Evolutionary conservation across 345 rosid species (phyloP).

Genomic region (Moricandia arvensis): DNA sequence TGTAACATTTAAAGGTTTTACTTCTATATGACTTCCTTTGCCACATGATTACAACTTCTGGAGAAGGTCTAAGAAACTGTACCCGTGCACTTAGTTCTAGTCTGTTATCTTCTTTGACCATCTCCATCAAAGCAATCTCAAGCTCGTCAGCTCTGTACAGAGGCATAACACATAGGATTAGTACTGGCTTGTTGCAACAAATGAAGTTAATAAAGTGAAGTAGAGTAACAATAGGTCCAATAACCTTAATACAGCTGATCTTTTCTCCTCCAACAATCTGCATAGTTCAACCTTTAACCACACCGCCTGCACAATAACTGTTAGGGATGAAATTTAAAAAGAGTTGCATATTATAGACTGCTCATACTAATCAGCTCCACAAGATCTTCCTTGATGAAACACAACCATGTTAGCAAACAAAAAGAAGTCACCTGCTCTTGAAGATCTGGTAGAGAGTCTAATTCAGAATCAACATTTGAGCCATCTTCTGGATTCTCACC

Average conservation of each 20-base stretch:
- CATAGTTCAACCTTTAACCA: conserved; percentile 93
- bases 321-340: conserved; percentile 51
- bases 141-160: conserved; percentile 86
- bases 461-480: conserved; percentile 45
- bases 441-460: conserved; percentile 70
- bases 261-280: conserved; percentile 80
- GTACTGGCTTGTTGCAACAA: not conserved
- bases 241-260: conserved; percentile 80
- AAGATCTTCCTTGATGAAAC: conserved; percentile 5
- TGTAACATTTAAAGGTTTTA: conserved; percentile 31
- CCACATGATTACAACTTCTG: not conserved
- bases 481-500: conserved; percentile 35
- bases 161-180: conserved; percentile 14
- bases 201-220: not conserved
- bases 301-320: conserved; percentile 66
- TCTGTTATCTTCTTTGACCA: conserved; percentile 88
- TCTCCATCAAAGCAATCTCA: conserved; percentile 91
- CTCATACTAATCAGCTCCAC: not conserved
- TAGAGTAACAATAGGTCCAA: conserved; percentile 32
- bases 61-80: conserved; percentile 6
- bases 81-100: conserved; percentile 77
- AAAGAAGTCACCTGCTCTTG: conserved; percentile 72
- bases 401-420: conserved; percentile 4
- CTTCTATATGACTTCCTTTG: not conserved
- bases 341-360: conserved; percentile 30